Evolutionary conservation across 495 filamentous ascomycete species (phyloP).

Genomic region (Penicillium maclennaniae): DNA sequence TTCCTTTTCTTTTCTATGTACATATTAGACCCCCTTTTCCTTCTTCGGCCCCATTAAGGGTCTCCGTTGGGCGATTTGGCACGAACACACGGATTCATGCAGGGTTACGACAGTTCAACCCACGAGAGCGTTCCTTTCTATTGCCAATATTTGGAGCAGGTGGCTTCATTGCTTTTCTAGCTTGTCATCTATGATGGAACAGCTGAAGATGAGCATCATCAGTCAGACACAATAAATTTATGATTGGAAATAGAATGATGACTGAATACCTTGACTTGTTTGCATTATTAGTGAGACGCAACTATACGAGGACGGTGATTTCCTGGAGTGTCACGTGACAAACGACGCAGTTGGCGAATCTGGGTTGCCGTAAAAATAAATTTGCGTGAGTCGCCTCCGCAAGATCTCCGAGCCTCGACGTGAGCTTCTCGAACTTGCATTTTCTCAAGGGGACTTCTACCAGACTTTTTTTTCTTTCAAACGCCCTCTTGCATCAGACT

Average conservation of each 20-base stretch:
- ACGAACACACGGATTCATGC: conserved; percentile 33
- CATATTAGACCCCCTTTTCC: conserved; percentile 22
- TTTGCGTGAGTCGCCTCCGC: conserved; percentile 34
- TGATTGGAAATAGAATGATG: not conserved
- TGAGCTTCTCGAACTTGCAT: conserved; percentile 5
- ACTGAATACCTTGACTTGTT: not conserved
- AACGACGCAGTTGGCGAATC: conserved; percentile 12
- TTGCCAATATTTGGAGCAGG: conserved; percentile 4
- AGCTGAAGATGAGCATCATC: not conserved
- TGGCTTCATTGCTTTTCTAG: conserved; percentile 2
- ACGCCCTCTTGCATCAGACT: not conserved
- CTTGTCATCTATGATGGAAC: not conserved
- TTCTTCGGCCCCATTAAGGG: conserved; percentile 21
- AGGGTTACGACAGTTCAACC: conserved; percentile 37
- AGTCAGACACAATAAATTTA: not conserved
- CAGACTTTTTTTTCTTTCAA: not conserved
- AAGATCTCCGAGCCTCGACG: conserved; percentile 26
- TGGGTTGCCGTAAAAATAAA: conserved; percentile 30
- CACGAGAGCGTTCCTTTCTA: conserved; percentile 33
- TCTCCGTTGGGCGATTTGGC: conserved; percentile 26
- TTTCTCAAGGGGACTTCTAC: conserved; percentile 3
- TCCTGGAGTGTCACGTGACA: conserved; percentile 16
- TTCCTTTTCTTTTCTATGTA: conserved; percentile 12
- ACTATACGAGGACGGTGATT: not conserved
- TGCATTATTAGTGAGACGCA: not conserved